phyloP scores from a whole-genome alignment of 1,284 basidiomycete species.

The Irpex lacteus region DNA sequence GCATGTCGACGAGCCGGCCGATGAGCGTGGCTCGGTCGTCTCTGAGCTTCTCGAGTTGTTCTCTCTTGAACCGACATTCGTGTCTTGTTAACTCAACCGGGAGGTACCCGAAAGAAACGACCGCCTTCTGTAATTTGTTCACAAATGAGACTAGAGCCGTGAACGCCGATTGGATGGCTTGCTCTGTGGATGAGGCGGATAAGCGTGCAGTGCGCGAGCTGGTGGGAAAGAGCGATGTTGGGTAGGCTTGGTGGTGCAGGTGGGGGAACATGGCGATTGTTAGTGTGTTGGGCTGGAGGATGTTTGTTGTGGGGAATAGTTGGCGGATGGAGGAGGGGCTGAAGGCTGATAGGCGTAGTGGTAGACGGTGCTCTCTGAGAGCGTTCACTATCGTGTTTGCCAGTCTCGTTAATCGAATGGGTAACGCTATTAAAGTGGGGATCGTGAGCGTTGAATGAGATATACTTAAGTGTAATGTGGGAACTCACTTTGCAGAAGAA shows the following conservation, averaged over 20 bases:
- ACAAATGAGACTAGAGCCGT: conserved; percentile 13
- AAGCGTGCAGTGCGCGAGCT: neutral
- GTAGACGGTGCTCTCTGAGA: conserved; percentile 44
- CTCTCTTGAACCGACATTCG: conserved; percentile 62
- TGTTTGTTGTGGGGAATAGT: conserved; percentile 43
- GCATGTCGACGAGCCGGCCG: conserved; percentile 53
- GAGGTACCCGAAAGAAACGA: conserved; percentile 30
- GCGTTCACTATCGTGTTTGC: conserved; percentile 40
- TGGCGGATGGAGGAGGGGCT: conserved; percentile 47
- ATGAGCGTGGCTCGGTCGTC: conserved; percentile 63
- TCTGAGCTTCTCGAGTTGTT: conserved; percentile 55
- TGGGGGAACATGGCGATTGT: conserved; percentile 64
- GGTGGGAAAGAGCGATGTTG: conserved; percentile 6
- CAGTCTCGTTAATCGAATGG: conserved; percentile 26
- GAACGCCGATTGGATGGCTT: conserved; percentile 20
- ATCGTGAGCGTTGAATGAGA: conserved; percentile 30
- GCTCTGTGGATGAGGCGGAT: conserved; percentile 15
- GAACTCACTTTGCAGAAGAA: conserved; percentile 67
- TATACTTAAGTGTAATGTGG: neutral
- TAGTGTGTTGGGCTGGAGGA: conserved; percentile 45
- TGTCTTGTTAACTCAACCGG: conserved; percentile 57
- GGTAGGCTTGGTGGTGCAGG: conserved; percentile 35
- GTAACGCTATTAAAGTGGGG: conserved; percentile 60
- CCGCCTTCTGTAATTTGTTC: conserved; percentile 15
- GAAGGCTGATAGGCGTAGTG: conserved; percentile 47